A percentile compares a stretch with the other conserved stretches of the same genome.
Evolutionary conservation across 2,329 filamentous ascomycete genomes (phyloP).

Genomic region (Fusarium palustre): DNA sequence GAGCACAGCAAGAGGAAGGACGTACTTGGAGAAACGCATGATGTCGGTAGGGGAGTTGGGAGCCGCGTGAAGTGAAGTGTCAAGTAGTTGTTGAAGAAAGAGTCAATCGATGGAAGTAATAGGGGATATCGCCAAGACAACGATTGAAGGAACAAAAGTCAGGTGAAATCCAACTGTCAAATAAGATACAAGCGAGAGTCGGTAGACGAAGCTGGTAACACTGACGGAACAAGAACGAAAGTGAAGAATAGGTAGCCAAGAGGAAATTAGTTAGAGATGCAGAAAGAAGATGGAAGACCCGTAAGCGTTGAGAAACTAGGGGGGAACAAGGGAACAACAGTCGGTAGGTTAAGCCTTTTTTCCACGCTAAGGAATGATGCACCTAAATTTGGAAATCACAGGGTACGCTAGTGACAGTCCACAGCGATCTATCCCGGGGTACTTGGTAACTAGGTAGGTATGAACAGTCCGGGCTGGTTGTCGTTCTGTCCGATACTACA

Average conservation of each 20-base stretch:
- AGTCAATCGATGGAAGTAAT: slow-evolving; percentile 7
- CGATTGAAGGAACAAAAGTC: not conserved
- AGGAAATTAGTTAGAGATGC: slow-evolving; percentile 21
- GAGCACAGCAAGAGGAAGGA: slow-evolving; percentile 44
- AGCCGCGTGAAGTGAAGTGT: not conserved
- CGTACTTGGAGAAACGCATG: slow-evolving; percentile 46
- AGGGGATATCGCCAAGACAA: slow-evolving; percentile 23
- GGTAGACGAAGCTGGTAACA: slow-evolving; percentile 17
- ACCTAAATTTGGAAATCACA: slow-evolving; percentile 34
- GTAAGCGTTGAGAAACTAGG: slow-evolving; percentile 30
- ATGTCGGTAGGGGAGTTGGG: slow-evolving; percentile 18
- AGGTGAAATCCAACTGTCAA: slow-evolving; percentile 9
- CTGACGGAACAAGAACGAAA: slow-evolving; percentile 22
- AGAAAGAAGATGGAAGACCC: slow-evolving; percentile 9
- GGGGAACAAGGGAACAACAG: slow-evolving; percentile 14
- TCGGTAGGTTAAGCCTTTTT: slow-evolving; percentile 19
- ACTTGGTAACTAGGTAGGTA: not conserved
- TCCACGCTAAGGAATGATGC: slow-evolving; percentile 19
- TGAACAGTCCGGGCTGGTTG: not conserved
- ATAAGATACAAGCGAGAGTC: slow-evolving; percentile 28
- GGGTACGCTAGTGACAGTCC: slow-evolving; percentile 12
- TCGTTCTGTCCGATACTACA: not conserved
- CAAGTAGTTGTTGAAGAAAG: slow-evolving; percentile 5
- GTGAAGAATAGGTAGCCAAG: slow-evolving; percentile 7
- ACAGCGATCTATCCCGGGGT: slow-evolving; percentile 20